A percentile compares a stretch with the other conserved stretches of the same genome.
These are phyloP conservation scores for Lablab purpureus DNA, from an alignment of 306 rosid species.

Conservation along the genomic window DNA sequence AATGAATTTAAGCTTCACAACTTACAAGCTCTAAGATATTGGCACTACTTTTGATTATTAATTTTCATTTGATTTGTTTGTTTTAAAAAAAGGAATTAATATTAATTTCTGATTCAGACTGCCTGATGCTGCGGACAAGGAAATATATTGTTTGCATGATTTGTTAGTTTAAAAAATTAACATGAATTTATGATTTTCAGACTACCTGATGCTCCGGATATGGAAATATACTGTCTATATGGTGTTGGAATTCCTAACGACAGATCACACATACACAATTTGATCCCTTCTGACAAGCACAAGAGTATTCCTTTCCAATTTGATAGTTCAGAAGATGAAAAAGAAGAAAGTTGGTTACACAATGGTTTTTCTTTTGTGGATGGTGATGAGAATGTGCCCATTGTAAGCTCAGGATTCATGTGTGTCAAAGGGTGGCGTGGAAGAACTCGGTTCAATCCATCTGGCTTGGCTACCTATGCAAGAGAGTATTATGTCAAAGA, in stretches of 20 bases:
- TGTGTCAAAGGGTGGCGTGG: conserved; percentile 84
- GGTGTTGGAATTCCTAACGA: conserved; percentile 79
- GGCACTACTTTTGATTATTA: conserved; percentile 6
- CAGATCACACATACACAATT: conserved; percentile 63
- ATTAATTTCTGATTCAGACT: conserved; percentile 55
- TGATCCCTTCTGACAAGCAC: conserved; percentile 57
- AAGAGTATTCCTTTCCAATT: conserved; percentile 64
- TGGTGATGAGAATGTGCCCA: conserved; percentile 67
- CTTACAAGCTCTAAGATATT: conserved; percentile 7
- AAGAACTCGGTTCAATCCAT: conserved; percentile 82
- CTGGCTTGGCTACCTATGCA: conserved; percentile 59
- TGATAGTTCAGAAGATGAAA: conserved; percentile 62
- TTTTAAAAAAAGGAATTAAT: conserved; percentile 7
- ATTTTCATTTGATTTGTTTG: background rate
- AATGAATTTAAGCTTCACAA: background rate
- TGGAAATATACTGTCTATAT: conserved; percentile 81
- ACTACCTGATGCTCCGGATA: conserved; percentile 72
- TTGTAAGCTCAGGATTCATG: conserved; percentile 84
- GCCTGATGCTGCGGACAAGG: conserved; percentile 81
- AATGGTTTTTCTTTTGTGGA: conserved; percentile 65
- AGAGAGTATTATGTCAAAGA: conserved; percentile 71
- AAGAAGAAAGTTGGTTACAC: conserved; percentile 49
- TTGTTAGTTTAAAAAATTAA: background rate
- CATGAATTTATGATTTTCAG: conserved; percentile 54
- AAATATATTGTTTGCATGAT: too few relatives aligned